Evolutionary conservation across 2,329 filamentous ascomycete species (phyloP).

Genomic region (Dissoconium aciculare): DNA sequence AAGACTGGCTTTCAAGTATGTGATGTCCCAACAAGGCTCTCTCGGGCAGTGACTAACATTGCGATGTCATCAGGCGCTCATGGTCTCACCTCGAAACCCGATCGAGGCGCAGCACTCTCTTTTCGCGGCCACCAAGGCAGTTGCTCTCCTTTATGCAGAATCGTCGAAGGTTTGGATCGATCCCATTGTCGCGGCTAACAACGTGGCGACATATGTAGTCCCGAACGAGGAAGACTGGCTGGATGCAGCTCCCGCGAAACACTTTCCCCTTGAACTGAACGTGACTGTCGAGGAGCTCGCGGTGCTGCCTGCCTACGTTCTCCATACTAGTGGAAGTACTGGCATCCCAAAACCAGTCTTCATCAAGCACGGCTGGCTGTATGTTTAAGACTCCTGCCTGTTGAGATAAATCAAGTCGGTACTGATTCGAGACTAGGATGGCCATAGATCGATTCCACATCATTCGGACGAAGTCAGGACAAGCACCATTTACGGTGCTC

Average conservation of each 20-base stretch:
- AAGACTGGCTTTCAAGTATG: slow-evolving; percentile 6
- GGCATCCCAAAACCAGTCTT: slow-evolving; percentile 10
- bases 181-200: slow-evolving; percentile 3
- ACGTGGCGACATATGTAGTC: slow-evolving; percentile 3
- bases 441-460: no score
- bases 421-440: no score
- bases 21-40: neutral
- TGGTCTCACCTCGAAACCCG: slow-evolving; percentile 9
- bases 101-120: slow-evolving; percentile 10
- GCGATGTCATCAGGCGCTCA: slow-evolving; percentile 1
- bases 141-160: slow-evolving; percentile 6
- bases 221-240: slow-evolving; percentile 9
- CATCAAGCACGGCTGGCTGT: slow-evolving; percentile 4
- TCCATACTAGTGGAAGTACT: slow-evolving; percentile 13
- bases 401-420: no score
- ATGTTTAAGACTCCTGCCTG: no score
- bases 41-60: neutral
- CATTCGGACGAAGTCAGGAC: no score
- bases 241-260: neutral
- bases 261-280: slow-evolving; percentile 3
- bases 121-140: slow-evolving; percentile 9
- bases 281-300: slow-evolving; percentile 1
- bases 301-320: slow-evolving; percentile 6
- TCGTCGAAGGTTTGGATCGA: neutral
- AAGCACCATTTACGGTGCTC: no score